Evolutionary conservation across 2,329 filamentous ascomycete genomes (phyloP), one percentile per base, ranked within the genome.

Genomic region (Ceratocystis lukuohia): DNA sequence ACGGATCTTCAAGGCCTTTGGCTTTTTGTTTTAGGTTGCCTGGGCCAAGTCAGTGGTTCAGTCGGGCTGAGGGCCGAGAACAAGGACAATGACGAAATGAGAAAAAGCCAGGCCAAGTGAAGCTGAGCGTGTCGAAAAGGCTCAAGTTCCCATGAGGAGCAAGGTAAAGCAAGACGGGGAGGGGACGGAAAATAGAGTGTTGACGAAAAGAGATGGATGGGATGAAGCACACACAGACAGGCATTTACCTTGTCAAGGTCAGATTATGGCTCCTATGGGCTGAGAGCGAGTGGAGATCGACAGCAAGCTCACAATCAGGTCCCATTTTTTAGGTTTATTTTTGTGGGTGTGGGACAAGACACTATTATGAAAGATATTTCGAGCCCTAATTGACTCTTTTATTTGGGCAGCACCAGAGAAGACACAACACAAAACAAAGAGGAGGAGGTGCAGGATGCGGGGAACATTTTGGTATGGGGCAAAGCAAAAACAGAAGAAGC

Each of bases 241-340:
- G 56, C 56, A 59, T 59, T n/a, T 30, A 20, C 56, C 56, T 59
- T 59, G 56, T 37, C 56, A 59, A 59, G n/a, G 53, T n/a, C 2
- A 30, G 28, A 33, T 30, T 8, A 57, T 30, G 53, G 30, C 33
- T 28, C 25, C 48, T 20, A 25, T 12, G 37, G 37, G 3, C 37
- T 5, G 22, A 53, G 37, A 3, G 8, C 3, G 1, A 41, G 37
- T 28, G 56, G 56, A 30, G 56, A 59, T 59, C 56, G 56, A 59
- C 56, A 59, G 53, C 28, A 57, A 28, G 28, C 5, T 37, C 56
- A 37, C 28, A 59, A 30, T n/a, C 56, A 59, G 7, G 20, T 5
- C 20, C 7, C 7, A 12, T 53, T 25, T 53, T 25, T 28, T 53
- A 22, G 46, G 46, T 20, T 53, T 53, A 25, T 53, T 53, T 53